phyloP scores from a whole-genome alignment of 2,329 filamentous ascomycete genomes.

The Botrytis fabae region DNA sequence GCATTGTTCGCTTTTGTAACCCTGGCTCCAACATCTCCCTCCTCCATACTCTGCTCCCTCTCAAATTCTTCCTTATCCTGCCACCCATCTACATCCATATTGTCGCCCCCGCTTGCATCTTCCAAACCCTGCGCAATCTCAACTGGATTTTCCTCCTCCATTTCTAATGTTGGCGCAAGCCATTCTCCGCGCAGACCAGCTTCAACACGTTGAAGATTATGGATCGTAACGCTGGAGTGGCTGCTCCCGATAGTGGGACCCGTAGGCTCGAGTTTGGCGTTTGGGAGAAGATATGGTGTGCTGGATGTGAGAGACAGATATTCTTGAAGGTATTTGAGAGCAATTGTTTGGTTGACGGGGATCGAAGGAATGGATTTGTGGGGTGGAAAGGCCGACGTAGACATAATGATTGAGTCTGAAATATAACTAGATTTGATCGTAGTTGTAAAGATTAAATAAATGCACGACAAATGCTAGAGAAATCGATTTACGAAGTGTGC shows the following conservation, averaged over 20 bases:
- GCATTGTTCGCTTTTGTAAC: conserved; percentile 24
- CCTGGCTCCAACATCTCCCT: conserved; percentile 32
- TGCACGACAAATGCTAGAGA: neutral
- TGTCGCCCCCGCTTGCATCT: conserved; percentile 33
- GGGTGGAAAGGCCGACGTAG: conserved; percentile 40
- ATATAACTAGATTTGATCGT: neutral
- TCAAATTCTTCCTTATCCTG: conserved; percentile 43
- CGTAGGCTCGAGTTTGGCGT: conserved; percentile 39
- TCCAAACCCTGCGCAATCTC: conserved; percentile 35
- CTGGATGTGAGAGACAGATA: conserved; percentile 37
- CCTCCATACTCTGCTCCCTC: conserved; percentile 39
- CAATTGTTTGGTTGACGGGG: conserved; percentile 35
- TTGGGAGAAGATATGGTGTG: conserved; percentile 39
- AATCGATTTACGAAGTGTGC: neutral
- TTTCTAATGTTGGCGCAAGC: conserved; percentile 46
- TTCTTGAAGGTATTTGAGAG: conserved; percentile 37
- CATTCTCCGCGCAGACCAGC: conserved; percentile 53
- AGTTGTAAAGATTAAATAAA: neutral
- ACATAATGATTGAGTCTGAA: conserved; percentile 32
- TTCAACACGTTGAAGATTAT: conserved; percentile 54
- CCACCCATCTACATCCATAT: conserved; percentile 39
- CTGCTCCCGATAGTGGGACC: conserved; percentile 37
- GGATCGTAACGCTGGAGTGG: conserved; percentile 47
- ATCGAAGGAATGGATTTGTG: conserved; percentile 33
- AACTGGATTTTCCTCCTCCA: conserved; percentile 35